Conservation (phyloP, 345 rosid genomes). For the Iberis pinnata region DNA sequence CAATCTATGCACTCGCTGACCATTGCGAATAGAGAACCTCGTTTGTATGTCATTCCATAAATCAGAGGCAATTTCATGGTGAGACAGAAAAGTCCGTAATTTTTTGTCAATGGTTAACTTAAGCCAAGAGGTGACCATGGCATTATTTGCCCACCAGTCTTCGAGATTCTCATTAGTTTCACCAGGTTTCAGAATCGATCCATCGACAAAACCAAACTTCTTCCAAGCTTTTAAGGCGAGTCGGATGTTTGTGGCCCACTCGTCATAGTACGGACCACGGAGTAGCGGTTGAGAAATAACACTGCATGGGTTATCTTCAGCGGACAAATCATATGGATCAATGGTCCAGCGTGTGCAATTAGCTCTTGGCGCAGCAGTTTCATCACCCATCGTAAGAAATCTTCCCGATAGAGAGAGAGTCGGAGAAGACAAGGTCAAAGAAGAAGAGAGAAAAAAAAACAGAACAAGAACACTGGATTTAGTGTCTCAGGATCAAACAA, state of each 20-base stretch:
- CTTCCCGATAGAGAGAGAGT: too few relatives aligned
- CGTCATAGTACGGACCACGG: not conserved
- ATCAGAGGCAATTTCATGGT: not conserved
- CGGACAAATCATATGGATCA: not conserved
- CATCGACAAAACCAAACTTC: not conserved
- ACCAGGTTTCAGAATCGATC: not conserved
- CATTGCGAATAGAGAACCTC: not conserved
- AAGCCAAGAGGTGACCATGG: not conserved
- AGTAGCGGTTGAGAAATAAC: too few relatives aligned
- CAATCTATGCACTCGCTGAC: not conserved
- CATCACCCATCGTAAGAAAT: too few relatives aligned
- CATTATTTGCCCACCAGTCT: not conserved
- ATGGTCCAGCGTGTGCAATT: too few relatives aligned
- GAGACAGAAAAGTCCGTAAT: not conserved
- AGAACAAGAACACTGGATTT: too few relatives aligned
- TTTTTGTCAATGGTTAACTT: not conserved
- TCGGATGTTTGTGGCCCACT: not conserved
- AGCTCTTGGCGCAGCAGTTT: too few relatives aligned
- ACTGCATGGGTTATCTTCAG: not conserved
- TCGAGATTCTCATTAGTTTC: not conserved
- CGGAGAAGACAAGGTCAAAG: too few relatives aligned
- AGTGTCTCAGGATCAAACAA: too few relatives aligned
- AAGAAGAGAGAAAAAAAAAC: too few relatives aligned
- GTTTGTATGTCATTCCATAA: not conserved
- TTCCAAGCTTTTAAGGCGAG: not conserved